Evolutionary conservation across 2,329 filamentous ascomycete species (phyloP).

Genomic region (Colletotrichum sublineola): DNA sequence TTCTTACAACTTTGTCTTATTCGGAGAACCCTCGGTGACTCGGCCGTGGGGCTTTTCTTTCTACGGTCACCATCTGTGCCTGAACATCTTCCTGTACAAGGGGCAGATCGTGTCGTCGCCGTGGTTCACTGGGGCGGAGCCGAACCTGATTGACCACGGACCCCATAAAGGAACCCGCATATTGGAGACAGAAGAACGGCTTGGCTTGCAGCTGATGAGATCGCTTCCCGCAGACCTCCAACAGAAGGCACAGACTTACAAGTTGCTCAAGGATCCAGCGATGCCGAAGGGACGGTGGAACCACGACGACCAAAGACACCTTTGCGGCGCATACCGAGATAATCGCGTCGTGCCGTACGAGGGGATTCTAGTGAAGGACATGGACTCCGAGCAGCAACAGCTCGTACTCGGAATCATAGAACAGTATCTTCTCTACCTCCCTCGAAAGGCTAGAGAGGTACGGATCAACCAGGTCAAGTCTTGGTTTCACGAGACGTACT

Average conservation of each 20-base stretch:
- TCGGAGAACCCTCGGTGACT: slow-evolving; percentile 70
- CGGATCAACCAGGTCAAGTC: slow-evolving; percentile 67
- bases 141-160: slow-evolving; percentile 78
- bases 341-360: slow-evolving; percentile 83
- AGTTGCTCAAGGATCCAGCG: slow-evolving; percentile 70
- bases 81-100: slow-evolving; percentile 76
- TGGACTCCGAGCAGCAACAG: slow-evolving; percentile 63
- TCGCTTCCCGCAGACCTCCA: slow-evolving; percentile 63
- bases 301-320: slow-evolving; percentile 82
- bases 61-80: slow-evolving; percentile 84
- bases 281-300: slow-evolving; percentile 83
- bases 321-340: slow-evolving; percentile 83
- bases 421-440: slow-evolving; percentile 79
- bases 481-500: slow-evolving; percentile 79
- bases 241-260: slow-evolving; percentile 67
- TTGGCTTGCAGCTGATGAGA: slow-evolving; percentile 80
- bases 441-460: slow-evolving; percentile 64
- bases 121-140: slow-evolving; percentile 85
- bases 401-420: slow-evolving; percentile 70
- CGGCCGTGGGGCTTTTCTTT: slow-evolving; percentile 79
- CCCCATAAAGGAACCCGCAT: slow-evolving; percentile 74
- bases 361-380: slow-evolving; percentile 68
- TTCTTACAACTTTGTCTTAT: slow-evolving; percentile 82
- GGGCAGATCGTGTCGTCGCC: slow-evolving; percentile 77
- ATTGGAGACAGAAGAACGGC: slow-evolving; percentile 71